phyloP scores from a whole-genome alignment of 805 yeast genomes.

The baker's yeast (Saccharomyces cerevisiae) region DNA sequence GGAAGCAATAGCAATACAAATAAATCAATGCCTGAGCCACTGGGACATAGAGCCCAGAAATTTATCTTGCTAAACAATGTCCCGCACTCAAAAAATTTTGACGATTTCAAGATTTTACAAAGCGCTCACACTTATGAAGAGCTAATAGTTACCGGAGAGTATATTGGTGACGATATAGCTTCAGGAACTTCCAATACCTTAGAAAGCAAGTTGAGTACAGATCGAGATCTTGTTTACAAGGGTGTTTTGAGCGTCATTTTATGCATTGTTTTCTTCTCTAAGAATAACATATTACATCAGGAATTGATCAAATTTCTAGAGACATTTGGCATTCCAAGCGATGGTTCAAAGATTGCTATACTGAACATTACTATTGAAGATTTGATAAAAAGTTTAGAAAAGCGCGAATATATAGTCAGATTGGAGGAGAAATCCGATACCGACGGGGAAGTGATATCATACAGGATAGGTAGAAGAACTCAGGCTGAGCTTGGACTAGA shows the following conservation, averaged over 20 bases:
- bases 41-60: slow-evolving; percentile 13
- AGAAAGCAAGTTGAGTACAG: slow-evolving; percentile 12
- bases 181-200: slow-evolving; percentile 7
- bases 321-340: slow-evolving; percentile 24
- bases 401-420: slow-evolving; percentile 18
- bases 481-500: slow-evolving; percentile 20
- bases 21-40: slow-evolving; percentile 1
- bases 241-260: slow-evolving; percentile 19
- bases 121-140: slow-evolving; percentile 9
- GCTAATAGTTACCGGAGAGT: slow-evolving; percentile 13
- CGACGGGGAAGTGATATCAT: slow-evolving; percentile 15
- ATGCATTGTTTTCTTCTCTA: slow-evolving; percentile 20
- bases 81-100: slow-evolving; percentile 6
- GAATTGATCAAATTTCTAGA: slow-evolving; percentile 15
- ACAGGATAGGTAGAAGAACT: slow-evolving; percentile 25
- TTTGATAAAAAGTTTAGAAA: slow-evolving; percentile 15
- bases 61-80: slow-evolving; percentile 21
- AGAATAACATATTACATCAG: slow-evolving; percentile 21
- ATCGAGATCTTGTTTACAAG: slow-evolving; percentile 16
- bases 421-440: slow-evolving; percentile 20
- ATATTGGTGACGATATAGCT: slow-evolving; percentile 15
- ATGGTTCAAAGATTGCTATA: slow-evolving; percentile 22
- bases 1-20: neutral
- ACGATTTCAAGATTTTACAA: slow-evolving; percentile 13
- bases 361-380: slow-evolving; percentile 18